A percentile compares a stretch with the other conserved stretches of the same genome.
These are phyloP conservation scores for Boletus pseudopeckii DNA, from an alignment of 768 basidiomycete genomes.

Conservation along the genomic window DNA sequence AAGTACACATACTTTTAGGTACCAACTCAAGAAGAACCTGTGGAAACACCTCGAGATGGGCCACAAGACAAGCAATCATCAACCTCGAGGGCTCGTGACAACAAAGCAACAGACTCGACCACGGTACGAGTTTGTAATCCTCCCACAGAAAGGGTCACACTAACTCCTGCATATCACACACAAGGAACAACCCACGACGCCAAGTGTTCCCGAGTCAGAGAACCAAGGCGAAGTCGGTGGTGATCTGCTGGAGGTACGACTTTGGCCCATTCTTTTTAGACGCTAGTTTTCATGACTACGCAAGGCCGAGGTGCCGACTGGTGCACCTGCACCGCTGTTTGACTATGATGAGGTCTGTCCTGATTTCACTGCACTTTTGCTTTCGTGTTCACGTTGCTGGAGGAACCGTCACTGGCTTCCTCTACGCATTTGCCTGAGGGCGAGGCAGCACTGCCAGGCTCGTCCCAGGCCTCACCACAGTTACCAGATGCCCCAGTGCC, in stretches of 20 bases:
- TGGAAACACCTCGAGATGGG: not conserved
- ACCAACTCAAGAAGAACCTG: no score
- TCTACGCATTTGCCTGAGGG: not conserved
- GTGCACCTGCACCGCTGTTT: not conserved
- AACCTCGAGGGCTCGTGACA: no score
- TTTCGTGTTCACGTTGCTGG: not conserved
- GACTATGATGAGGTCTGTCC: not conserved
- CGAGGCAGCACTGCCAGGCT: not conserved
- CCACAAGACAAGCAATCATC: not conserved
- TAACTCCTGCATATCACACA: not conserved
- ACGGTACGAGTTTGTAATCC: not conserved
- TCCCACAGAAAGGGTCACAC: not conserved
- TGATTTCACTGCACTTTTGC: not conserved
- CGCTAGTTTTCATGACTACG: not conserved
- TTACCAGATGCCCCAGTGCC: no score
- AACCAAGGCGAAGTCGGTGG: not conserved
- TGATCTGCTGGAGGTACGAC: not conserved
- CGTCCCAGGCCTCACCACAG: not conserved
- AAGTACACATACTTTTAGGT: not conserved
- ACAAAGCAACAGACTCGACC: not conserved
- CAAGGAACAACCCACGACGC: not conserved
- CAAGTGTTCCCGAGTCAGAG: not conserved
- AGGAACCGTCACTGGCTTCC: not conserved
- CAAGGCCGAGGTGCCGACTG: not conserved
- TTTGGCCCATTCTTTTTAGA: not conserved